Conservation (phyloP, 768 basidiomycete genomes). For the Trametes elegans region DNA sequence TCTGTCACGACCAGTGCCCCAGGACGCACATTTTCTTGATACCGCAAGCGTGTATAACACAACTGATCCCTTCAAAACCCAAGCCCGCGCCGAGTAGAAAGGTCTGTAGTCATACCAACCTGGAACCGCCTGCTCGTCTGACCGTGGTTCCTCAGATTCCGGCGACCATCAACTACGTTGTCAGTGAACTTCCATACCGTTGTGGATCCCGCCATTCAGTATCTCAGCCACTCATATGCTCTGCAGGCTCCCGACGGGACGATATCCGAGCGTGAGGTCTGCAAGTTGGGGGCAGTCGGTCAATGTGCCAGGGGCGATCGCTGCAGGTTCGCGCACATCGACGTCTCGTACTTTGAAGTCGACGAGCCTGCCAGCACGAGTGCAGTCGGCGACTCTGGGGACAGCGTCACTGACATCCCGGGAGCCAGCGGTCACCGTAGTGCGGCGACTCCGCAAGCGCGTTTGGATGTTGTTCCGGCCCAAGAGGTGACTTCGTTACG, state of each 20-base stretch:
- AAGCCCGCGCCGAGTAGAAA: background rate
- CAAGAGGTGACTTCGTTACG: no score
- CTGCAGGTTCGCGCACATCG: background rate
- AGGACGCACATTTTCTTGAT: constrained; percentile 11
- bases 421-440: no score
- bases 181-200: background rate
- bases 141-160: background rate
- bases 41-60: background rate
- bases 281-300: background rate
- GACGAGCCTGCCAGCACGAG: background rate
- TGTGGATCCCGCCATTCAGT: background rate
- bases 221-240: background rate
- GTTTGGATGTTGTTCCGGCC: no score
- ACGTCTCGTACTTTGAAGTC: background rate
- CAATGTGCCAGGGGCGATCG: background rate
- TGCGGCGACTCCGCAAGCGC: no score
- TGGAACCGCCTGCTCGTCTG: no score
- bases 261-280: background rate
- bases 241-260: background rate
- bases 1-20: constrained; percentile 14
- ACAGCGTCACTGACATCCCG: no score
- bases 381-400: no score
- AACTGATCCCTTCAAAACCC: background rate
- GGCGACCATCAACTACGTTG: background rate
- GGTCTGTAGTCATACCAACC: background rate